Percentiles rank a stretch among this genome's conserved stretches.
Conservation (phyloP, 2,329 filamentous ascomycete genomes). For the Sporothrix variecibatus region DNA sequence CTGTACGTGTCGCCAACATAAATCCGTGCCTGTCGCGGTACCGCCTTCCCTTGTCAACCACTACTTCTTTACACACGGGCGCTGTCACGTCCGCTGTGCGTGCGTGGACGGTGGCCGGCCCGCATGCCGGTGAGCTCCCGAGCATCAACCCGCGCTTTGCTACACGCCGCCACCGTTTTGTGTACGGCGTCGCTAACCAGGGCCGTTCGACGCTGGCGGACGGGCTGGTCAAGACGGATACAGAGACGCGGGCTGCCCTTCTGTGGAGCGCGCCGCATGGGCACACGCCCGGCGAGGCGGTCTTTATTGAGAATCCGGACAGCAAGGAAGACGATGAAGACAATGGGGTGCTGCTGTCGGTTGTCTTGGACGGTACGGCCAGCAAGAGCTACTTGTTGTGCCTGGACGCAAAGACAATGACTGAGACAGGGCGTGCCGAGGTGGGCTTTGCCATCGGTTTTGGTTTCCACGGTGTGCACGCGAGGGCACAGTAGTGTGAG, state of each 20-base stretch:
- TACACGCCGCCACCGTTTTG: constrained; percentile 58
- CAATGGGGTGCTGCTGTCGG: constrained; percentile 61
- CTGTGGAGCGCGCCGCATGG: constrained; percentile 57
- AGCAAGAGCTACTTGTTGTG: constrained; percentile 66
- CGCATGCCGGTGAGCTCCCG: constrained; percentile 64
- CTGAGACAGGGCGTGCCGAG: constrained; percentile 65
- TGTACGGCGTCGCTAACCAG: constrained; percentile 59
- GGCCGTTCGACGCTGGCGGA: constrained; percentile 64
- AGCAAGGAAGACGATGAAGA: constrained; percentile 55
- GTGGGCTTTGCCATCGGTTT: constrained; percentile 61
- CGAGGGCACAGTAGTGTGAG: background rate
- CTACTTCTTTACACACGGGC: background rate
- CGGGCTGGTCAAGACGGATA: constrained; percentile 66
- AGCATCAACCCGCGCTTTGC: constrained; percentile 62
- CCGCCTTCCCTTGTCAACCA: constrained; percentile 28
- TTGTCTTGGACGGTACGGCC: constrained; percentile 64
- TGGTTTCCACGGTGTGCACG: constrained; percentile 65
- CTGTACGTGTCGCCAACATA: constrained; percentile 42
- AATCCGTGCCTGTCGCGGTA: constrained; percentile 48
- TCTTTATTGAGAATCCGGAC: constrained; percentile 61
- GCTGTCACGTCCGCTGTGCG: constrained; percentile 34
- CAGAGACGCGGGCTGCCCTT: constrained; percentile 51
- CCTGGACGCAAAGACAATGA: constrained; percentile 63
- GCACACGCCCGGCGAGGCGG: constrained; percentile 69
- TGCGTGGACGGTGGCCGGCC: constrained; percentile 51